phyloP scores from a whole-genome alignment of 768 basidiomycete species.

The Sporobolomyces pararoseus region DNA sequence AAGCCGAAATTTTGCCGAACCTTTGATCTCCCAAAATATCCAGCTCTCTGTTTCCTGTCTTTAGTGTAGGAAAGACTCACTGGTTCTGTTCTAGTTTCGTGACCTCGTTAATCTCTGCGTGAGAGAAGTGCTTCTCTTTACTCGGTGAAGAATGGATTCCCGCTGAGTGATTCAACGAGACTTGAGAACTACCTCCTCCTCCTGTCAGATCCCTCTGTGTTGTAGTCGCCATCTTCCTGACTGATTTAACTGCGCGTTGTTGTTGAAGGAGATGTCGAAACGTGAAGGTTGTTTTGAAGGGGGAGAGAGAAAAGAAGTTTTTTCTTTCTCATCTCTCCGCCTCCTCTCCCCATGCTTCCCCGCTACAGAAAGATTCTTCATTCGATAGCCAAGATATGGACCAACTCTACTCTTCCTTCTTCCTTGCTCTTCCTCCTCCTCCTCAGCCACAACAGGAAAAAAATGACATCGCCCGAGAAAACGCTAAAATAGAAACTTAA shows the following conservation, averaged over 20 bases:
- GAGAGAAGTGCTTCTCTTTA: constrained; percentile 14
- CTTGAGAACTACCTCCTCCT: constrained; percentile 13
- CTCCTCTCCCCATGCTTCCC: too few species aligned
- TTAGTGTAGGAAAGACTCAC: neutral
- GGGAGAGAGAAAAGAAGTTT: too few species aligned
- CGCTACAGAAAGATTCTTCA: too few species aligned
- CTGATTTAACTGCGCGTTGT: neutral
- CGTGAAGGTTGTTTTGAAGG: neutral
- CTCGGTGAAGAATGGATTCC: neutral
- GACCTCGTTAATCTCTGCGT: constrained; percentile 9
- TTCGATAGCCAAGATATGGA: too few species aligned
- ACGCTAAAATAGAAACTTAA: too few species aligned
- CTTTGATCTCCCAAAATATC: constrained; percentile 3
- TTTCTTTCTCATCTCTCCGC: too few species aligned
- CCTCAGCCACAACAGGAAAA: too few species aligned
- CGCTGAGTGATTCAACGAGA: neutral
- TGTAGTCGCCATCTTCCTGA: neutral
- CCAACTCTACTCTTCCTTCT: too few species aligned
- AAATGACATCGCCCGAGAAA: too few species aligned
- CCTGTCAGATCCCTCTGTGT: neutral
- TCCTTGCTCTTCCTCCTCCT: too few species aligned
- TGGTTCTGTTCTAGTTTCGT: constrained; percentile 23
- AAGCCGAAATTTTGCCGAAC: too few species aligned
- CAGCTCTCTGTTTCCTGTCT: too few species aligned
- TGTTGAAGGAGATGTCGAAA: neutral